Conservation (phyloP, 1,284 basidiomycete genomes). For the Ustilago vetiveriae region DNA sequence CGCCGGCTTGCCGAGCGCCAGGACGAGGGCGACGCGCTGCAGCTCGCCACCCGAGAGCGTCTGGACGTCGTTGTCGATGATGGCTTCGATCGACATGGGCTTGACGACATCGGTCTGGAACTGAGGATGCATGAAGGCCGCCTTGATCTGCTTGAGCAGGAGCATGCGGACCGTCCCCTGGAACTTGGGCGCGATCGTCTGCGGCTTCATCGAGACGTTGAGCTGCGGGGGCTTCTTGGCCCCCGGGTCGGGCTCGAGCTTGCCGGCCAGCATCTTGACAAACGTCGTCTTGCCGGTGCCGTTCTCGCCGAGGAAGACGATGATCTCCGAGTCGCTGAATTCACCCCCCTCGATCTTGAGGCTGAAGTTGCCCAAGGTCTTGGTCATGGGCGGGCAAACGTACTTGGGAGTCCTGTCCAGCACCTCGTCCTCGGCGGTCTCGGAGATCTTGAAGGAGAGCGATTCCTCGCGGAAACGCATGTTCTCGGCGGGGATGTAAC, state of each 20-base stretch:
- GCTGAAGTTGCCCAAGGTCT: conserved; percentile 64
- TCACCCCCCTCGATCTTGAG: conserved; percentile 64
- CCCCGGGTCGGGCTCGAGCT: conserved; percentile 63
- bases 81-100: conserved; percentile 65
- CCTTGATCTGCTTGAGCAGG: conserved; percentile 67
- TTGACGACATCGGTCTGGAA: conserved; percentile 68
- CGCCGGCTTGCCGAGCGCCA: conserved; percentile 66
- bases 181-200: conserved; percentile 67
- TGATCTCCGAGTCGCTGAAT: conserved; percentile 65
- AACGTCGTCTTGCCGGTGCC: conserved; percentile 67
- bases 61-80: conserved; percentile 67
- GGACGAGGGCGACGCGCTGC: conserved; percentile 65
- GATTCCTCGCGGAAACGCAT: conserved; percentile 67
- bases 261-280: conserved; percentile 67
- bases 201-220: conserved; percentile 66
- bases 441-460: conserved; percentile 66
- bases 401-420: conserved; percentile 57
- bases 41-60: conserved; percentile 66
- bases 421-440: conserved; percentile 64
- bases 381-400: conserved; percentile 64
- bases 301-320: conserved; percentile 67
- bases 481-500: conserved; percentile 67
- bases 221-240: conserved; percentile 63
- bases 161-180: conserved; percentile 66
- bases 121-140: conserved; percentile 66